Percentiles rank a stretch among this genome's conserved stretches.
phyloP scores from a whole-genome alignment of 495 filamentous ascomycete species.

The Lepraria neglecta region DNA sequence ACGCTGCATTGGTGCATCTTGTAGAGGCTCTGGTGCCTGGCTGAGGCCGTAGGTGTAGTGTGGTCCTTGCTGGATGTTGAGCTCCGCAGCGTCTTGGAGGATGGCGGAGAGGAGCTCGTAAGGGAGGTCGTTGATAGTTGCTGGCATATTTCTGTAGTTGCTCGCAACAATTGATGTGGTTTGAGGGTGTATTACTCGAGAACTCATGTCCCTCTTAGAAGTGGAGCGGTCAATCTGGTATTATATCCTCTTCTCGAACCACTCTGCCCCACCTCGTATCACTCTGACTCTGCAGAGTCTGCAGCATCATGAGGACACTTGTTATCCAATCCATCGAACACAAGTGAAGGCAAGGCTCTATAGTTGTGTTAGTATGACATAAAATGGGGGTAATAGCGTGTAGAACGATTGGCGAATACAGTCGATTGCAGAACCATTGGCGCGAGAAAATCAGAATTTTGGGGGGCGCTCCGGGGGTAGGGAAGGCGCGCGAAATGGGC shows the following conservation, averaged over 20 bases:
- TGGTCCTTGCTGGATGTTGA: conserved; percentile 37
- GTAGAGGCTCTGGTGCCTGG: conserved; percentile 40
- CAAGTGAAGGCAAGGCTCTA: not conserved
- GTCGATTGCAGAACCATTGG: too few relatives aligned
- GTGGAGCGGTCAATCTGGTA: conserved; percentile 10
- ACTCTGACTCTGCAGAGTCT: not conserved
- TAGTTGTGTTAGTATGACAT: conserved; percentile 6
- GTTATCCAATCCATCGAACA: conserved; percentile 8
- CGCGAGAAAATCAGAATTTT: too few relatives aligned
- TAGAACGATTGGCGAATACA: conserved; percentile 13
- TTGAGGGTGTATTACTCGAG: not conserved
- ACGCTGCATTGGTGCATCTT: conserved; percentile 37
- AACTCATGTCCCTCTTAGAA: not conserved
- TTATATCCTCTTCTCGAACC: conserved; percentile 1
- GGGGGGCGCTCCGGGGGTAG: too few relatives aligned
- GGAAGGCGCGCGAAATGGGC: not conserved
- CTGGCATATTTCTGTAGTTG: not conserved
- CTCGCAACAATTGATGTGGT: not conserved
- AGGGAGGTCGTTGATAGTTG: conserved; percentile 43
- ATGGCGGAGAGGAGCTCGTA: conserved; percentile 47
- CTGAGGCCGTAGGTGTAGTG: conserved; percentile 48
- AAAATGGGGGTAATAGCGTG: conserved; percentile 24
- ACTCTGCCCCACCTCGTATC: not conserved
- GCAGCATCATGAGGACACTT: conserved; percentile 17
- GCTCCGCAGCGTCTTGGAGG: conserved; percentile 40